Evolutionary conservation across 1,139 yeast genomes (phyloP), one percentile per base, ranked within the genome.

Genomic region (Protomyces gravidus): DNA sequence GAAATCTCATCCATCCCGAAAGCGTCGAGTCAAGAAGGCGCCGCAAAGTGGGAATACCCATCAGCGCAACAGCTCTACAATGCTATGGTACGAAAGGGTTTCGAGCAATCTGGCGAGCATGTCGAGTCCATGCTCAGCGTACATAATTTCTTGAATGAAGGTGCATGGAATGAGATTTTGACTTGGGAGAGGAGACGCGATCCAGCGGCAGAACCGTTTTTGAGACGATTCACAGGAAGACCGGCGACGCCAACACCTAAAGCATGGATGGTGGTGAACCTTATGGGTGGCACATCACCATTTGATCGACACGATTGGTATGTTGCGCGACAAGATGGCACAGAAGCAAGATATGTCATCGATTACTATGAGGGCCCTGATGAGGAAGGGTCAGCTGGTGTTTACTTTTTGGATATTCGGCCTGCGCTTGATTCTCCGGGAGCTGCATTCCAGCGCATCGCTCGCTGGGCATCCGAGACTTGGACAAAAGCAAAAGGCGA

Each of bases 281-380:
- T 80, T 15, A 90, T 83, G 73, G 86, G 83, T 63, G 49, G 45
- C 5, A 85, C 85, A 63, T 88, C 95, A 3, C 99, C 99, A 5
- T 94, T 94, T 69, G 99, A 94, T 72, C 83, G 98, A 71, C 99
- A 94, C 69, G 99, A 94, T 73, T 94, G 99, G 99, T 87, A 95
- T 2, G 96, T 94, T 5, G 77, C 90, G 67, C 79, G 99, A 67
- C 78, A 73, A 64, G 68, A 67, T 21, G 70, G 73, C 46, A 67
- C 78, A 65, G 72, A 82, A 73, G 82, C 92, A 25, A 80, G 98
- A 64, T 94, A 94, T 68, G 95, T 94, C 39, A 89, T 94, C 68
- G 99, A 94, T 72, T 94, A 90, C 72, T 94, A 94, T 71, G 77
- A 83, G 19, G 96, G 96, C 1, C 96, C 96, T 1, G 96, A 94